Conservation (phyloP, 805 yeast species). For the Phaffomyces thermotolerans region DNA sequence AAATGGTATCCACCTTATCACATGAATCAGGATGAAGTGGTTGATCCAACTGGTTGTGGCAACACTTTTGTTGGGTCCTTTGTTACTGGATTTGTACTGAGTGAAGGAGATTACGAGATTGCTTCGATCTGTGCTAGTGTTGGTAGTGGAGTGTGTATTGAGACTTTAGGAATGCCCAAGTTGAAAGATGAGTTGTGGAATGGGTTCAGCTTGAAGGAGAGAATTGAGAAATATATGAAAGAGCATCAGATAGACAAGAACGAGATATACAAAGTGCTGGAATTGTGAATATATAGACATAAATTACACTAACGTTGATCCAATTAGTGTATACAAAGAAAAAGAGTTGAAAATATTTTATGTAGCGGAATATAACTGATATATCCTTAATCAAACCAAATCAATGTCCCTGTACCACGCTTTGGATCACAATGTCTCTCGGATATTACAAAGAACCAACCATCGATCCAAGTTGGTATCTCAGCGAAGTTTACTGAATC, state of each 20-base stretch:
- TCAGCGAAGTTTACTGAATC: no score
- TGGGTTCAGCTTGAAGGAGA: conserved; percentile 36
- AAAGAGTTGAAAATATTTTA: no score
- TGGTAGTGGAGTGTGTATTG: conserved; percentile 78
- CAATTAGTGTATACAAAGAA: no score
- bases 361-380: no score
- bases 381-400: no score
- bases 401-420: no score
- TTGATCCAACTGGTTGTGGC: conserved; percentile 96
- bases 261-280: no score
- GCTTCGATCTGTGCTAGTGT: conserved; percentile 66
- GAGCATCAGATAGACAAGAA: conserved; percentile 12
- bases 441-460: no score
- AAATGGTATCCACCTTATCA: conserved; percentile 75
- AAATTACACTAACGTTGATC: no score
- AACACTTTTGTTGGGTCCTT: conserved; percentile 84
- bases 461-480: no score
- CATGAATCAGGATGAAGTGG: conserved; percentile 37
- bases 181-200: conserved; percentile 48
- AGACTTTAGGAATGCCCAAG: conserved; percentile 67
- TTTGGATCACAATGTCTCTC: background rate
- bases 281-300: no score
- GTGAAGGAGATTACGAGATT: conserved; percentile 38
- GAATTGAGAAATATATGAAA: conserved; percentile 37
- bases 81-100: conserved; percentile 49